phyloP scores from a whole-genome alignment of 441 rosid genomes.

The Metrosideros polymorpha region DNA sequence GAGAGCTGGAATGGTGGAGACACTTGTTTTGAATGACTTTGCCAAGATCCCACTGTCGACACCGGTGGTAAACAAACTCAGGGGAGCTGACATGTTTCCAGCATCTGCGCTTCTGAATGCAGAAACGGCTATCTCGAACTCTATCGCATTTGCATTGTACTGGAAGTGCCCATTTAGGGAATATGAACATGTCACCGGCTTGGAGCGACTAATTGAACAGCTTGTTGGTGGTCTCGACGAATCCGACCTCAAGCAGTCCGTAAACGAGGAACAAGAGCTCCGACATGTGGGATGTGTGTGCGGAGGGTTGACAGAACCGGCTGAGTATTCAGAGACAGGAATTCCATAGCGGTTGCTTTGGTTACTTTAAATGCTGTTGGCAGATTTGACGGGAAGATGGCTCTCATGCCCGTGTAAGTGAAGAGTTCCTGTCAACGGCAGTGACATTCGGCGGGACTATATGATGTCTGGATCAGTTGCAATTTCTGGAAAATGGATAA shows the following conservation, averaged over 20 bases:
- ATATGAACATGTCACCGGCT: too few species aligned
- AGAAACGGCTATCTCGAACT: background rate
- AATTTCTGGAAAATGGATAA: too few species aligned
- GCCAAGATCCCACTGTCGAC: background rate
- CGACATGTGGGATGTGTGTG: background rate
- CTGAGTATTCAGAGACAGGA: background rate
- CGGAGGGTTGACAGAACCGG: background rate
- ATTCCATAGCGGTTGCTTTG: background rate
- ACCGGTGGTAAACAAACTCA: background rate
- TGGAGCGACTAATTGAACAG: background rate
- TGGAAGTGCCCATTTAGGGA: background rate
- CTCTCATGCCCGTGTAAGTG: too few species aligned
- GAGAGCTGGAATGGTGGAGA: background rate
- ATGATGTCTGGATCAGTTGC: too few species aligned
- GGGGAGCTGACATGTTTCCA: background rate
- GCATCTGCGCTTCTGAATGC: background rate
- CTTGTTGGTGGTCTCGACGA: background rate
- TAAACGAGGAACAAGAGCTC: background rate
- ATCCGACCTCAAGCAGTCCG: background rate
- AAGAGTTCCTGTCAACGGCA: too few species aligned
- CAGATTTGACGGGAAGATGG: too few species aligned
- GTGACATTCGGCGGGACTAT: too few species aligned
- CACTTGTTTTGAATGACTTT: background rate
- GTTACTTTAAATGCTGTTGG: background rate
- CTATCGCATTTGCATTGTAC: background rate